Evolutionary conservation across 192 early-diverging fungal species (phyloP), one percentile per base, ranked within the genome.

Genomic region (Coemansia sp.): DNA sequence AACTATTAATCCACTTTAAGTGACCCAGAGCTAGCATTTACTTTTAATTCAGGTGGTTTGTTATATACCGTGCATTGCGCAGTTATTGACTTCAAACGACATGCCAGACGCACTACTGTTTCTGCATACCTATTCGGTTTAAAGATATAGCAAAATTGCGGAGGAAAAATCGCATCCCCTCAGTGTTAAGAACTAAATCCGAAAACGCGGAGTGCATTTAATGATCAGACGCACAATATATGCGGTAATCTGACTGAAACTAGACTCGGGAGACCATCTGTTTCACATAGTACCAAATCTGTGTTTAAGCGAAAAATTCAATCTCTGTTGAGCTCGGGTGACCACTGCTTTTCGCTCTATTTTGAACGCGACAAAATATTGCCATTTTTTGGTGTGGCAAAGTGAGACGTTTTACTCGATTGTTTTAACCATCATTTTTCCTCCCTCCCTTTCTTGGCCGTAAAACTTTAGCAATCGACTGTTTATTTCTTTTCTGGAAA

Each of bases 231-330:
- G 55, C 32, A 35, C 32, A 57, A 9, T 19, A 57, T 37, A 49
- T 21, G 48, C 21, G 21, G 21, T 21, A 49, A 21, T 49, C 55
- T 57, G 27, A 32, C 55, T 57, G 55, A 32, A 37, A 57, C 53
- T 37, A 57, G 4, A 29, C 55, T 38, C 17, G 6, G 27, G 2
- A 7, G 6, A 39, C 14, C 24, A 19, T n/a, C 4, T 57, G 29
- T 32, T 49, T 49, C 48, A 49, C 19, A 5, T 7, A 21, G 32
- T 35, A 35, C 32, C 32, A 8, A 35, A 35, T 8, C 8, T 35
- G 32, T 8, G 32, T 35, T 35, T 8, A 35, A 35, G 7, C 6
- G 7, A 35, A 21, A 21, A 21, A 8, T 35, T 35, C 5, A 27
- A 5, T 35, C 8, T 27, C 27, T 6, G 6, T 35, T 8, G 32